Evolutionary conservation across 2,329 filamentous ascomycete genomes (phyloP), one percentile per base, ranked within the genome.

Genomic region (Eutypella sp.): DNA sequence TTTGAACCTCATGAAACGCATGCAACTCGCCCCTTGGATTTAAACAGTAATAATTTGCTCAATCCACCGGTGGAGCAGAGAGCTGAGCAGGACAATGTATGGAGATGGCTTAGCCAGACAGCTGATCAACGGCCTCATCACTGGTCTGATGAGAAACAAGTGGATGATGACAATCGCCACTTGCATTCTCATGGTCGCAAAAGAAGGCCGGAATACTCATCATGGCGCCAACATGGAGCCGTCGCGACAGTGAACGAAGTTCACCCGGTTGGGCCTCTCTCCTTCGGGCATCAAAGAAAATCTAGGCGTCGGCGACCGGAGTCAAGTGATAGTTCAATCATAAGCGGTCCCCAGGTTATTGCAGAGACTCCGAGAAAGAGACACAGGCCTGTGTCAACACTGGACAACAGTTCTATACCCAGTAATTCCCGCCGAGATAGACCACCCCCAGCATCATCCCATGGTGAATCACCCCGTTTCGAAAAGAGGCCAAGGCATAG

Each of bases 401-500:
- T n/a, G n/a, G n/a, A n/a, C n/a, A n/a, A n/a, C n/a, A n/a, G n/a
- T n/a, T n/a, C 36, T 11, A 11, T 7, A 22, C 3, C 15, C n/a
- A 39, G 20, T n/a, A 8, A 6, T 24, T 22, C 36, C 11, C 11
- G 15, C 20, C n/a, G 36, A 33, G 24, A 36, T 39, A 51, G 46
- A 34, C 49, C 45, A 44, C 56, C 47, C 20, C 58, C 53, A 25
- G 52, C 47, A 2, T 46, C 50, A 33, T 49, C 50, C 40, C 46
- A 43, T 34, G 19, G 37, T 22, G 22, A 41, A 22, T 31, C 44
- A 42, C 38, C 27, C 11, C 34, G 52, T 13, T 82, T 74, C 46
- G 71, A 78, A 45, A 80, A 71, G 54, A 68, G 68, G 39, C 63
- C 72, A 16, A 73, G 82, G 25, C 67, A 73, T 51, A 85, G 76